Evolutionary conservation across 495 filamentous ascomycete species (phyloP).

Genomic region (Penicillium canescens): DNA sequence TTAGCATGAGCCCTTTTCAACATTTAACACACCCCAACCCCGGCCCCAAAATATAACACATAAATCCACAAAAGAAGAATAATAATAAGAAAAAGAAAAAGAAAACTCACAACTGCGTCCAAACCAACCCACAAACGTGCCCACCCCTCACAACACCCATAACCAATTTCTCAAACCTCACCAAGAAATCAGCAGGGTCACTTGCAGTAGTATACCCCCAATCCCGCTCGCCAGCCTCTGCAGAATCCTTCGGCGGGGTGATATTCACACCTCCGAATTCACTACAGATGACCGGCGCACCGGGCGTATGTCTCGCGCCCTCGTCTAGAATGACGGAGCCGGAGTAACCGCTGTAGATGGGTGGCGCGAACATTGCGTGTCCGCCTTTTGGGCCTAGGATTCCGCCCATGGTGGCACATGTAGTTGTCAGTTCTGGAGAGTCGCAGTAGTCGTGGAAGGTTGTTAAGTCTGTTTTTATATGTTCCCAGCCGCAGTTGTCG

Average conservation of each 20-base stretch:
- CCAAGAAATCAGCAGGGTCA: slow-evolving; percentile 33
- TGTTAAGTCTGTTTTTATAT: slow-evolving; percentile 56
- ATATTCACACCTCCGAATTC: slow-evolving; percentile 65
- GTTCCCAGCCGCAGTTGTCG: slow-evolving; percentile 67
- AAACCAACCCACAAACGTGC: slow-evolving; percentile 37
- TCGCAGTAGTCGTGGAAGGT: slow-evolving; percentile 65
- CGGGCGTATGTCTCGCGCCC: slow-evolving; percentile 43
- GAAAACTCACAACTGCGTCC: slow-evolving; percentile 39
- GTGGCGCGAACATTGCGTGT: slow-evolving; percentile 48
- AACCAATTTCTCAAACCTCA: slow-evolving; percentile 33
- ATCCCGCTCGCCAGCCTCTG: slow-evolving; percentile 26
- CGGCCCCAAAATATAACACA: neutral
- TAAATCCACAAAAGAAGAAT: neutral
- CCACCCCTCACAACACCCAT: slow-evolving; percentile 38
- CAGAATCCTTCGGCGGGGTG: slow-evolving; percentile 35
- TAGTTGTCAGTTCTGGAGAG: slow-evolving; percentile 42
- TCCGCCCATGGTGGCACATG: slow-evolving; percentile 43
- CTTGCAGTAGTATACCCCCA: slow-evolving; percentile 43
- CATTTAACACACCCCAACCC: no score
- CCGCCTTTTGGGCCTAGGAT: slow-evolving; percentile 47
- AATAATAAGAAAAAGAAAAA: neutral
- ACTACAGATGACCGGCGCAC: slow-evolving; percentile 56
- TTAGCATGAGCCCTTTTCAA: neutral
- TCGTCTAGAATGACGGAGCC: slow-evolving; percentile 33
- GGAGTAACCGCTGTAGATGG: slow-evolving; percentile 30